Percentiles rank a stretch among this genome's conserved stretches.
Conservation (phyloP, 345 rosid species). For the Arabis hirsuta region DNA sequence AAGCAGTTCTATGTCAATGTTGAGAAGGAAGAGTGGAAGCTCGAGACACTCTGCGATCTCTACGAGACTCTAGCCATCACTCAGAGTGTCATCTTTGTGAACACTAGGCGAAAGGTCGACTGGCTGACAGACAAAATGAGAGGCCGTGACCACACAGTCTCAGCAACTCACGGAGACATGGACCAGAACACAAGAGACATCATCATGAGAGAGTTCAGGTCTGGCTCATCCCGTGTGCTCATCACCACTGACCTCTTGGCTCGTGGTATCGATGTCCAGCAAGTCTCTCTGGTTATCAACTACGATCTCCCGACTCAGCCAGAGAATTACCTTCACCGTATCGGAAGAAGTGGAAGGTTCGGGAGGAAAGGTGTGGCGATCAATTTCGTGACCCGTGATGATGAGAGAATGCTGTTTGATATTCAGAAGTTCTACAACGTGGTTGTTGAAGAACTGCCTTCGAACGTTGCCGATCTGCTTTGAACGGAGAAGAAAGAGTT, state of each 20-base stretch:
- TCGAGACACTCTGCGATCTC: constrained; percentile 77
- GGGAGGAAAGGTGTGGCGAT: constrained; percentile 83
- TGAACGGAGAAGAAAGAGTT: constrained; percentile 34
- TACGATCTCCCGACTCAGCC: constrained; percentile 75
- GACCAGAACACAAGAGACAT: constrained; percentile 80
- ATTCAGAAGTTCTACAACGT: constrained; percentile 68
- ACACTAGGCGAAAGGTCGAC: constrained; percentile 75
- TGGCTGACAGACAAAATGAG: constrained; percentile 84
- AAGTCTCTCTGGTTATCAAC: constrained; percentile 76
- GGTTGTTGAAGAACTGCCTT: constrained; percentile 63
- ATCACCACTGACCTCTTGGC: constrained; percentile 79
- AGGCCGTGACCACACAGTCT: constrained; percentile 71
- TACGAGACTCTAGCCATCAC: constrained; percentile 76
- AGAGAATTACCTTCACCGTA: constrained; percentile 75
- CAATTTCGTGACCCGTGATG: constrained; percentile 60
- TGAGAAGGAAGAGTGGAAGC: constrained; percentile 84
- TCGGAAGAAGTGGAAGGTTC: constrained; percentile 78
- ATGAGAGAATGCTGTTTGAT: constrained; percentile 65
- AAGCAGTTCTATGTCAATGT: constrained; percentile 73
- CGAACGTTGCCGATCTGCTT: constrained; percentile 63
- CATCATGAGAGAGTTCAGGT: constrained; percentile 78
- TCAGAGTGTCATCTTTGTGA: constrained; percentile 76
- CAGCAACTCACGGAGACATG: constrained; percentile 81
- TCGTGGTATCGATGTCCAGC: constrained; percentile 79
- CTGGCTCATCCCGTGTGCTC: constrained; percentile 75